Conservation (phyloP, 1,139 yeast genomes). For the Saccharomyces hybrid region DNA sequence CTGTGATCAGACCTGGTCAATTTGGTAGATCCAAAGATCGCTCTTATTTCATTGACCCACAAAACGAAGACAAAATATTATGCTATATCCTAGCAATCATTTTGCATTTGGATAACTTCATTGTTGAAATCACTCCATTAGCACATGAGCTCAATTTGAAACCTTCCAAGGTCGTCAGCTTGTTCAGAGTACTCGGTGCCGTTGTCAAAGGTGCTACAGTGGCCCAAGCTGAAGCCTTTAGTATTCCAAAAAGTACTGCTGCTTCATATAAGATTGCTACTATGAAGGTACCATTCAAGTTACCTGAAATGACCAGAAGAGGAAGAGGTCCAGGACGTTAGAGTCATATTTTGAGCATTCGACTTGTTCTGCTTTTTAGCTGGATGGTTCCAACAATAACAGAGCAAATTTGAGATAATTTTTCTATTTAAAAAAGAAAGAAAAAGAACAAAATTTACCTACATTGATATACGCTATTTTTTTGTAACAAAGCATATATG, state of each 20-base stretch:
- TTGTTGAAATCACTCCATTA: conserved; percentile 69
- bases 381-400: not conserved
- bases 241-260: conserved; percentile 61
- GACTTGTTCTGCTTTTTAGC: not conserved
- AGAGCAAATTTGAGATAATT: not conserved
- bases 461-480: not conserved
- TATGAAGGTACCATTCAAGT: conserved; percentile 79
- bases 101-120: conserved; percentile 68
- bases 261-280: conserved; percentile 69
- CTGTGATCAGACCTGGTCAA: conserved; percentile 55
- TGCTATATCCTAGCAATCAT: conserved; percentile 69
- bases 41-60: conserved; percentile 74
- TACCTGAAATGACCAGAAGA: conserved; percentile 76
- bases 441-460: not conserved
- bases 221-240: conserved; percentile 75
- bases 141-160: conserved; percentile 80
- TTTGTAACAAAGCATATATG: not conserved
- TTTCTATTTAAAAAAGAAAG: not conserved
- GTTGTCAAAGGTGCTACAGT: conserved; percentile 65
- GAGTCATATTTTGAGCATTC: not conserved
- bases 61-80: conserved; percentile 74
- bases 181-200: conserved; percentile 81
- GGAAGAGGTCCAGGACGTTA: conserved; percentile 38
- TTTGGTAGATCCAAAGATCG: conserved; percentile 70
- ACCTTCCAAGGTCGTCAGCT: conserved; percentile 60